Percentiles rank a stretch among this genome's conserved stretches.
These are phyloP conservation scores for Trametes cinnabarina DNA, from an alignment of 768 basidiomycete genomes.

Conservation along the genomic window DNA sequence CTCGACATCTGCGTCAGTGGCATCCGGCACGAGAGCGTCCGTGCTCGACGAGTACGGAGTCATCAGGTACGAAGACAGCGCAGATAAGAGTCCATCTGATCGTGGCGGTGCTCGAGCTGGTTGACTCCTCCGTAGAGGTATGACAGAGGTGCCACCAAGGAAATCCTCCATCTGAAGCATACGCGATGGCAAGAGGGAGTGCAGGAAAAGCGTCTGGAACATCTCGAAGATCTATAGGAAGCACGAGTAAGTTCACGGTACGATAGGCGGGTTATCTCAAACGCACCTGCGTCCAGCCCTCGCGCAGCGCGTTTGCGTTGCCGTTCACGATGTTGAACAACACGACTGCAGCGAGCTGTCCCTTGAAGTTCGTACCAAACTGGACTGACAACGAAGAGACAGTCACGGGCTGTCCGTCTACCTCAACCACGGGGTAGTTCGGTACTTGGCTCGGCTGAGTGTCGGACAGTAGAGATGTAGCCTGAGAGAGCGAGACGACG, in stretches of 20 bases:
- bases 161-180: conserved; percentile 99
- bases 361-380: conserved; percentile 94
- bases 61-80: conserved; percentile 93
- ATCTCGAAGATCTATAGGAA: conserved; percentile 87
- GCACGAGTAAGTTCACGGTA: neutral
- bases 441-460: conserved; percentile 66
- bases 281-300: conserved; percentile 88
- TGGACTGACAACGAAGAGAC: conserved; percentile 89
- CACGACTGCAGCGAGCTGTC: conserved; percentile 94
- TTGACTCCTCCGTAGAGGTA: conserved; percentile 79
- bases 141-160: conserved; percentile 89
- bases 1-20: conserved; percentile 90
- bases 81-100: conserved; percentile 88
- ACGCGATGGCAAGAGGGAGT: conserved; percentile 83
- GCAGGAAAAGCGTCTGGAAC: conserved; percentile 93
- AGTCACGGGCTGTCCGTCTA: conserved; percentile 86
- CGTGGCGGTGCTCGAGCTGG: conserved; percentile 60
- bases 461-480: conserved; percentile 83
- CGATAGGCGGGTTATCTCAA: conserved; percentile 1
- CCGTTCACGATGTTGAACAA: conserved; percentile 97
- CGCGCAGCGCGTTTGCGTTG: conserved; percentile 88
- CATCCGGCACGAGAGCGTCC: conserved; percentile 79
- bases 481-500: conserved; percentile 87
- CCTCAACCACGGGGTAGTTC: conserved; percentile 84
- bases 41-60: conserved; percentile 81